A percentile compares a stretch with the other conserved stretches of the same genome.
Evolutionary conservation across 1,139 yeast species (phyloP).

Genomic region (Yamadazyma triangularis): DNA sequence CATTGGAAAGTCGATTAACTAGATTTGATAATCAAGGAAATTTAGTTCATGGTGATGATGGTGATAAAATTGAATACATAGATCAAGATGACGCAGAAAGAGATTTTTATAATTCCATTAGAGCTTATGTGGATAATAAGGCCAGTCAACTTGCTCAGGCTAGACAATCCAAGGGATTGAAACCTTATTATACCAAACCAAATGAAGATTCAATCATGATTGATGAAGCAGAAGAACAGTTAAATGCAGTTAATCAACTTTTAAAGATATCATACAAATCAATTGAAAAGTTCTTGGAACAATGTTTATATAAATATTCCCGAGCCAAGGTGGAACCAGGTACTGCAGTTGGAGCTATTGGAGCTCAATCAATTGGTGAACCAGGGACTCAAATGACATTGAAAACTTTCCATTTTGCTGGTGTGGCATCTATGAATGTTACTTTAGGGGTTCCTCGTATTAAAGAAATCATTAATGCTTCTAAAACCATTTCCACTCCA

Average conservation of each 20-base stretch:
- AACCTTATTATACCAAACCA: constrained; percentile 30
- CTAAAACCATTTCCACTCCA: constrained; percentile 93
- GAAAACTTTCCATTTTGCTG: constrained; percentile 99
- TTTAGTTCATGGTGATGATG: constrained; percentile 35
- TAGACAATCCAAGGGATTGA: constrained; percentile 51
- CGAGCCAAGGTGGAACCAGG: constrained; percentile 98
- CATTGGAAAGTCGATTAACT: constrained; percentile 54
- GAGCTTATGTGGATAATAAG: constrained; percentile 56
- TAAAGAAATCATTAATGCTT: constrained; percentile 96
- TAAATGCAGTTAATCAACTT: constrained; percentile 65
- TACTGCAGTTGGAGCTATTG: constrained; percentile 98
- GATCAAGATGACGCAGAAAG: constrained; percentile 87
- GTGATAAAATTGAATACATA: constrained; percentile 51
- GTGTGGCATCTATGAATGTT: constrained; percentile 98
- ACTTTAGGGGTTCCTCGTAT: constrained; percentile 99
- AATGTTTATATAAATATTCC: constrained; percentile 78
- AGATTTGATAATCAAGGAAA: constrained; percentile 75
- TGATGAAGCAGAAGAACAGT: constrained; percentile 38
- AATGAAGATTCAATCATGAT: constrained; percentile 27
- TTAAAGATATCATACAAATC: constrained; percentile 62
- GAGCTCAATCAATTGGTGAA: constrained; percentile 98
- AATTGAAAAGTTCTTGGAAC: constrained; percentile 64
- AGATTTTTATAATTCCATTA: constrained; percentile 69
- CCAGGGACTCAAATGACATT: constrained; percentile 99
- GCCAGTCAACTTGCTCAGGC: constrained; percentile 53